Evolutionary conservation across 1,284 basidiomycete genomes (phyloP), one percentile per base, ranked within the genome.

Genomic region (Sporisorium graminicola): DNA sequence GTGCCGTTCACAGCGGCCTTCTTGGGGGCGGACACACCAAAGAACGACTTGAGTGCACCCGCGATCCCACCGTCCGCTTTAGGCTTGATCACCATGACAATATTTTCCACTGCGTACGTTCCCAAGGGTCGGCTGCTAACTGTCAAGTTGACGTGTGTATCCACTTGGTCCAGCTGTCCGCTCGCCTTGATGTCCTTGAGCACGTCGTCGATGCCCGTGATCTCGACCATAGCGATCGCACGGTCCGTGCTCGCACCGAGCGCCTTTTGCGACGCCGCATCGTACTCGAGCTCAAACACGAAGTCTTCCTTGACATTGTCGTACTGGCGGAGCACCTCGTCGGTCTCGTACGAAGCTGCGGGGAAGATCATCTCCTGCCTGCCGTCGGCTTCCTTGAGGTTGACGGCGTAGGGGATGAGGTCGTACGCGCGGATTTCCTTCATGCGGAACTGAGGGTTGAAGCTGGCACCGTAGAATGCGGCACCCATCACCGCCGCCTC

Each of bases 401-500:
- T 74, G 40, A 84, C 75, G 2, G 77, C 58, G 74, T 84, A 84
- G 26, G 81, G 75, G 52, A 81, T 68, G 35, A 75, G 71, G 57
- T 98, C 96, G 20, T 89, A 86, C 29, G 98, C 89, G 65, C 93
- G 92, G 85, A 98, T 93, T 76, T 92, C 91, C 88, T 99, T 99
- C 71, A 96, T 98, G 88, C 93, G 93, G 90, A 98, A 98, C 84
- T 94, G 93, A 43, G 92, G 89, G 81, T 92, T 94, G 54, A 95
- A 89, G 33, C 90, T 90, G 4, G 97, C 97, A 24, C 95, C 97
- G 78, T 97, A 92, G 60, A 98, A 91, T 2, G 93, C 97, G 5
- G 96, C 95, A 24, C 76, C 95, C 58, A 99, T 90, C 16, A 98
- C 96, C 13, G 93, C 93, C 0, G 95, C 94, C 88, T 99, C 96